Percentiles rank a stretch among this genome's conserved stretches.
Evolutionary conservation across 2,329 filamentous ascomycete genomes (phyloP).

Genomic region (Diplodia corticola): DNA sequence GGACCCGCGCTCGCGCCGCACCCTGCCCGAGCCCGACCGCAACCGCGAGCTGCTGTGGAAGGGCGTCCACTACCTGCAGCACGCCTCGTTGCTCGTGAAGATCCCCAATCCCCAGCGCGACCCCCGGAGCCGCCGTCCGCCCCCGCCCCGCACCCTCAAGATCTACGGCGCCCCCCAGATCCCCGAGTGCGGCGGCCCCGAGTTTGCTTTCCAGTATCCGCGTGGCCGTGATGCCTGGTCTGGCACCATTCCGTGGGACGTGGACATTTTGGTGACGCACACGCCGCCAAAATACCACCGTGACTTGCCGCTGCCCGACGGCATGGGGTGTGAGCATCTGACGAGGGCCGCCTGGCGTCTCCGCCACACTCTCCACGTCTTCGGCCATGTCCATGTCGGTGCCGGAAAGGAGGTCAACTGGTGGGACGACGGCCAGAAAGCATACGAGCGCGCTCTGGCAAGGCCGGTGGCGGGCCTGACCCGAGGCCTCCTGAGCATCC

Average conservation of each 20-base stretch:
- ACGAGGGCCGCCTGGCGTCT: conserved; percentile 73
- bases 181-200: conserved; percentile 68
- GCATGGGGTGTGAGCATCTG: conserved; percentile 69
- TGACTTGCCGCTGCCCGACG: conserved; percentile 58
- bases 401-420: conserved; percentile 68
- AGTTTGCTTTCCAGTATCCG: conserved; percentile 78
- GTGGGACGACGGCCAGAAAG: conserved; percentile 72
- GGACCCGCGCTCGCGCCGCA: conserved; percentile 63
- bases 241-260: conserved; percentile 67
- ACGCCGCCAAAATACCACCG: conserved; percentile 74
- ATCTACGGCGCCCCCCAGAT: conserved; percentile 83
- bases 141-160: conserved; percentile 55
- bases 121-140: conserved; percentile 36
- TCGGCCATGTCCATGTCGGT: conserved; percentile 80
- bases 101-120: conserved; percentile 44
- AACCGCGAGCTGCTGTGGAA: conserved; percentile 63
- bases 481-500: conserved; percentile 39
- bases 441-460: conserved; percentile 66
- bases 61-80: conserved; percentile 73
- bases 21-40: conserved; percentile 54
- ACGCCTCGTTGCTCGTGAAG: conserved; percentile 62
- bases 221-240: conserved; percentile 68
- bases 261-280: conserved; percentile 80
- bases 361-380: conserved; percentile 71
- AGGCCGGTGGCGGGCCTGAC: conserved; percentile 40